Conservation (phyloP, 164 flowering plant species). For the Vitis riparia region DNA sequence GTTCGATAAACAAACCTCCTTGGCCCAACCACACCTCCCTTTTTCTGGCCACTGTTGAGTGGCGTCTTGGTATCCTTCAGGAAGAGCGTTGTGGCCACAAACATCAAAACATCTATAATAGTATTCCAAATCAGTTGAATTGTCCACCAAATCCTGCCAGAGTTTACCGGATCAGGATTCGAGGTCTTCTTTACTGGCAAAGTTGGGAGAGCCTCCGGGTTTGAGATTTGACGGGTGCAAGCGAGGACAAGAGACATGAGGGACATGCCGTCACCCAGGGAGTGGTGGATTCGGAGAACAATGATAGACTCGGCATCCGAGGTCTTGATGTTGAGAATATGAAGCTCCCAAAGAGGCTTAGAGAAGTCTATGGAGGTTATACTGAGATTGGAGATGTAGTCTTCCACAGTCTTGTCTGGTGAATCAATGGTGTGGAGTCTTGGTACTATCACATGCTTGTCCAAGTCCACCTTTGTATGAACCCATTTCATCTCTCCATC, state of each 20-base stretch:
- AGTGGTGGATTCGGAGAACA: conserved; percentile 60
- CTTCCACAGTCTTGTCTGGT: conserved; percentile 50
- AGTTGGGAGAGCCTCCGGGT: conserved; percentile 51
- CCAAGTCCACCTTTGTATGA: conserved; percentile 40
- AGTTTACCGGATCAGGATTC: too few species aligned
- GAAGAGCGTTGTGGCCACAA: conserved; percentile 32
- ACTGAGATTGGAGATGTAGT: conserved; percentile 41
- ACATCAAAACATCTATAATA: conserved; percentile 35
- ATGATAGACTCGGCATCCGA: conserved; percentile 41
- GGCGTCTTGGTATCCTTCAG: conserved; percentile 51
- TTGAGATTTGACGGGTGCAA: conserved; percentile 39
- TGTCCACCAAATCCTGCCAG: conserved; percentile 23
- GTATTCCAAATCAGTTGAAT: conserved; percentile 39
- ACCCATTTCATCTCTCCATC: conserved; percentile 45
- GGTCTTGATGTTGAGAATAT: conserved; percentile 55
- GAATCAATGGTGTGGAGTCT: conserved; percentile 25
- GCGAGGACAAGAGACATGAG: conserved; percentile 59
- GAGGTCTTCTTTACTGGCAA: conserved; percentile 30
- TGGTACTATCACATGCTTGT: conserved; percentile 46
- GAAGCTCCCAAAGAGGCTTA: conserved; percentile 70
- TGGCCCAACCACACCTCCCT: conserved; percentile 23
- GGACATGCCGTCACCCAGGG: conserved; percentile 72
- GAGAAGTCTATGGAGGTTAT: conserved; percentile 41
- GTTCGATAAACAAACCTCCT: conserved; percentile 42
- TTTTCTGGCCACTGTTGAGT: conserved; percentile 22